Base-by-base conservation (phyloP, 306 rosid species). In the Elaeagnus macrophylla region DNA sequence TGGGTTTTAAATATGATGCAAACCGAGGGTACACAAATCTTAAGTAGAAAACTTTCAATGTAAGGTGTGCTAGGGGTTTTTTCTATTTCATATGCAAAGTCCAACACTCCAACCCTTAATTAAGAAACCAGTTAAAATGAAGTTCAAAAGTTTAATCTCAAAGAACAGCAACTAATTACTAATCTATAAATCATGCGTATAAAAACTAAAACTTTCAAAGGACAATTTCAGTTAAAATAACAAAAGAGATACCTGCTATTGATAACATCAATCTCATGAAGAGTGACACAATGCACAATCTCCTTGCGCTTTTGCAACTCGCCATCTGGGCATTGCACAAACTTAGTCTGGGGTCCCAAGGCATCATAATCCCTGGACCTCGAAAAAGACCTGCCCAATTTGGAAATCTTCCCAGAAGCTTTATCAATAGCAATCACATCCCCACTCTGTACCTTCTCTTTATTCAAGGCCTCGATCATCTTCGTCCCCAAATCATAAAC, bases 271-370 rank as follows among this genome's bases (percentile, higher is more conserved):
- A 91, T 91, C 78, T 91, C 99, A 67, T 91, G 99, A 67, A 91
- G 96, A 6, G 96, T 78, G 35, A 91, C 99, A 25, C 96, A 91
- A 69, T 91, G 99, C 60, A 91, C 99, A 6, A 91, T 95, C 79
- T 91, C 99, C 83, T 91, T 91, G 66, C 99, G 73, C 79, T 91
- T 91, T 80, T 91, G 99, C 72, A 91, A 69, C 85, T 91, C 99
- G 12, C 99, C 99, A 49, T 91, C 99, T 7, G 99, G 99, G 71
- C 99, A 91, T 69, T 86, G 95, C 62, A 91, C 80, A 62, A 91
- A 84, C 75, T 91, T 91, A 5, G 80, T 80, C 67, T 77, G 88
- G 0, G 97, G 94, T 9, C 99, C 99, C 80, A 83, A 80, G 44
- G 99, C 99, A 6, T 91, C 99, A 18, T 84, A 91, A 35, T 91